Conservation (phyloP, 176 grass and related monocot species). For the Pontederia paniculata region DNA sequence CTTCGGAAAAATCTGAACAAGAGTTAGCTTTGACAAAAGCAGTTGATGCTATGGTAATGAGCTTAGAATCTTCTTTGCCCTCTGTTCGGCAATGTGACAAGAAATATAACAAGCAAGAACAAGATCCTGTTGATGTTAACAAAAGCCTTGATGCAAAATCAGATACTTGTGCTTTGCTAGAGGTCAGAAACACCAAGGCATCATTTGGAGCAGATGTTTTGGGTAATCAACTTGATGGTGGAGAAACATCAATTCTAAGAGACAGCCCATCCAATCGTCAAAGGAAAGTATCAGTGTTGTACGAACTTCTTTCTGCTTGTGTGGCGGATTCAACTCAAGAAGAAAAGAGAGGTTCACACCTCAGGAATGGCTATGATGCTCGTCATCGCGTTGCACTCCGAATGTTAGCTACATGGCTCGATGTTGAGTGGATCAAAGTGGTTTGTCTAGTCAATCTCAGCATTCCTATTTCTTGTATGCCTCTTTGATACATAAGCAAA, state of each 20-base stretch:
- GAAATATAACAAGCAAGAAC: not conserved
- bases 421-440: constrained; percentile 10
- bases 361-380: constrained; percentile 8
- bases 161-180: not conserved
- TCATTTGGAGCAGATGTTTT: not conserved
- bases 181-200: not conserved
- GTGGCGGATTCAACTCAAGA: constrained; percentile 5
- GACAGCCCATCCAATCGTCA: not conserved
- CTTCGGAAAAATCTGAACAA: constrained; percentile 8
- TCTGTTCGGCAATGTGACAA: not conserved
- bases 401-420: constrained; percentile 4
- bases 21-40: constrained; percentile 4
- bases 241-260: not conserved
- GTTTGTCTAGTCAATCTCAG: not conserved
- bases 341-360: not conserved
- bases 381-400: constrained; percentile 6
- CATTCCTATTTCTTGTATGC: not conserved
- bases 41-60: constrained; percentile 1
- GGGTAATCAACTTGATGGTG: not conserved
- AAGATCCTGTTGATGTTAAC: not conserved
- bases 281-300: not conserved
- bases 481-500: not conserved
- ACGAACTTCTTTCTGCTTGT: constrained; percentile 7
- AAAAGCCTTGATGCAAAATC: constrained; percentile 1
- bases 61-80: not conserved